Evolutionary conservation across 169 alveolate species (phyloP).

Genomic region (Plasmodium inui): DNA sequence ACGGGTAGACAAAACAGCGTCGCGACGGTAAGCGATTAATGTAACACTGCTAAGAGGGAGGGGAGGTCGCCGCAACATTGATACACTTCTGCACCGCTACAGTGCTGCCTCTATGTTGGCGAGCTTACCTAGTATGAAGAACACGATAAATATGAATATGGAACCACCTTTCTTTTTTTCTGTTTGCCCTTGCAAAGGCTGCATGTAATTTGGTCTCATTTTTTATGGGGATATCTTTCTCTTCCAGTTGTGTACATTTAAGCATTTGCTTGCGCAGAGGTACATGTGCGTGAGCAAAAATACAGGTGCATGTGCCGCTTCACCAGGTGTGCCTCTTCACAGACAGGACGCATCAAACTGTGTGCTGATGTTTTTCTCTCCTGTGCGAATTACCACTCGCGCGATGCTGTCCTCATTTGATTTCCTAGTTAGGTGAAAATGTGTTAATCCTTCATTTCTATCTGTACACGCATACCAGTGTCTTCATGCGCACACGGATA

Average conservation of each 20-base stretch:
- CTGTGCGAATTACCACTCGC: slow-evolving; percentile 11
- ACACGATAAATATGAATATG: slow-evolving; percentile 55
- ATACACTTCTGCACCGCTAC: neutral
- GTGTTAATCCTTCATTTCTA: slow-evolving; percentile 28
- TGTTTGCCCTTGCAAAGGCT: slow-evolving; percentile 39
- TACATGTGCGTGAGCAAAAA: too few species aligned
- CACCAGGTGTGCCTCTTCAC: neutral
- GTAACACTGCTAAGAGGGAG: neutral
- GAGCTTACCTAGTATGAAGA: slow-evolving; percentile 48
- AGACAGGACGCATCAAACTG: slow-evolving; percentile 16
- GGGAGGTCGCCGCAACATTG: neutral
- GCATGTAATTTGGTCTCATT: slow-evolving; percentile 72
- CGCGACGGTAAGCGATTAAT: neutral
- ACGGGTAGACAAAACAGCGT: neutral
- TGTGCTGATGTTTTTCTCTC: neutral
- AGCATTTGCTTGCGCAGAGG: neutral
- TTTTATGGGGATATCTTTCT: neutral
- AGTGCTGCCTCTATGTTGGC: neutral
- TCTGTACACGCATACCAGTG: neutral
- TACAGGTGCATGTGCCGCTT: neutral
- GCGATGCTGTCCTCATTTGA: slow-evolving; percentile 39
- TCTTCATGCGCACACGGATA: slow-evolving; percentile 7
- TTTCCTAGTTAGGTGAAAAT: neutral
- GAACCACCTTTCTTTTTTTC: slow-evolving; percentile 62
- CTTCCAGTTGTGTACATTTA: slow-evolving; percentile 3